Base-by-base conservation (phyloP, 805 yeast species). In the Candida hungchunana region DNA sequence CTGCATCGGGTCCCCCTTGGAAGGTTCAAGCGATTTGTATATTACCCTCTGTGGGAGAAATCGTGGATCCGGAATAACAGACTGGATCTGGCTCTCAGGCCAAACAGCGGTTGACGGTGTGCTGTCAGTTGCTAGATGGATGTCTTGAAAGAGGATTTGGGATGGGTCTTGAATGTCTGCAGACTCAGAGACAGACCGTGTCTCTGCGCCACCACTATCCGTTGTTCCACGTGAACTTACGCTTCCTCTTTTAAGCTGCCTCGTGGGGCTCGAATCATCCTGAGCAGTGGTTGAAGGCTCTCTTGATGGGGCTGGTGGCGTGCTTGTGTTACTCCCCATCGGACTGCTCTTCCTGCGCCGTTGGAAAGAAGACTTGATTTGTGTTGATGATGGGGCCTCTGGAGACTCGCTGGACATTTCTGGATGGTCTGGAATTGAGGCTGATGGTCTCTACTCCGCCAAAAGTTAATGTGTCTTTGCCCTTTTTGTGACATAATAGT, bases 1-100 rank as follows among this genome's bases (percentile, higher is more conserved):
- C 26, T 40, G 38, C 27, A 54, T 34, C 2, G 48, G 44, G 19
- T 42, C 46, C 12, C 18, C 26, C 16, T 27, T 30, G 5, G 26
- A 22, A 4, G 27, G 29, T 7, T 17, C 7, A 6, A 18, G 7
- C 2, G 16, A 6, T 4, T 10, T 5, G 33, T 13, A 21, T 31
- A 36, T 29, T 36, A 36, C 18, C 23, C n/a, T n/a, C n/a, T n/a
- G n/a, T n/a, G n/a, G n/a, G n/a, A n/a, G 34, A 3, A 31, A 30
- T 21, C 31, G 34, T 12, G 39, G 39, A 9, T 29, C 31, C 18
- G 31, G 26, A 6, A 26, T 4, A 5, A 34, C 11, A 15, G 29
- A 18, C 16, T 19, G 15, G 26, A 20, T 18, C 24, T 26, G 34
- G 8, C 28, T 20, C n/a, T 31, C 34, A n/a, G 34, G 39, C 34